Conservation (phyloP, 2,329 filamentous ascomycete species). For the Cadophora gregata region DNA sequence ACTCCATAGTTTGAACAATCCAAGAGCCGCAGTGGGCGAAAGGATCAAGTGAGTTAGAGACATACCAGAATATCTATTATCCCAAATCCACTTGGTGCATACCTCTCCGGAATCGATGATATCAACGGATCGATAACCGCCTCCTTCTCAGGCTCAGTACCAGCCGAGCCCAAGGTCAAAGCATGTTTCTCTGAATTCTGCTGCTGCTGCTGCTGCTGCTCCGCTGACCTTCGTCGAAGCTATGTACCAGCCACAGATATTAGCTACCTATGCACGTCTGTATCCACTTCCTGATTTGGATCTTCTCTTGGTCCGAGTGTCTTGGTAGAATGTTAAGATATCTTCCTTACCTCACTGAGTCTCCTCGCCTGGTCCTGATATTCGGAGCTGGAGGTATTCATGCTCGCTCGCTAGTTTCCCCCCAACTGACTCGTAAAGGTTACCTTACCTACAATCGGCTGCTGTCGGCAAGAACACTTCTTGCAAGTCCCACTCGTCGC, state of each 20-base stretch:
- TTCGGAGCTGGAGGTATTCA: neutral
- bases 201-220: too few relatives aligned
- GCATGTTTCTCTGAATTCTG: neutral
- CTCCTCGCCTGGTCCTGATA: constrained; percentile 12
- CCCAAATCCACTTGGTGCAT: constrained; percentile 60
- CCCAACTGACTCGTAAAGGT: too few relatives aligned
- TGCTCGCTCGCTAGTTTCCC: neutral
- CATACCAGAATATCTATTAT: constrained; percentile 61
- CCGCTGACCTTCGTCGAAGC: constrained; percentile 6
- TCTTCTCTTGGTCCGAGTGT: too few relatives aligned
- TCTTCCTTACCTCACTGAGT: constrained; percentile 9
- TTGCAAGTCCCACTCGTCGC: neutral
- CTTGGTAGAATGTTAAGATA: too few relatives aligned
- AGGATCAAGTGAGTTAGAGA: constrained; percentile 5
- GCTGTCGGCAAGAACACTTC: constrained; percentile 1
- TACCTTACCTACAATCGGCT: neutral
- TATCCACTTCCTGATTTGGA: too few relatives aligned
- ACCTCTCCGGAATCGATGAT: constrained; percentile 56
- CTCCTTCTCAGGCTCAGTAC: neutral
- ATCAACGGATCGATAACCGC: constrained; percentile 53
- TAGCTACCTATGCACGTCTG: neutral
- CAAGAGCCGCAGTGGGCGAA: neutral
- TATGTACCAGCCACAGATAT: neutral
- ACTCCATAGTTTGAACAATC: neutral
- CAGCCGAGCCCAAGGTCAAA: neutral